Conservation (phyloP, 2,329 filamentous ascomycete genomes). For the Sporothrix curviconia region DNA sequence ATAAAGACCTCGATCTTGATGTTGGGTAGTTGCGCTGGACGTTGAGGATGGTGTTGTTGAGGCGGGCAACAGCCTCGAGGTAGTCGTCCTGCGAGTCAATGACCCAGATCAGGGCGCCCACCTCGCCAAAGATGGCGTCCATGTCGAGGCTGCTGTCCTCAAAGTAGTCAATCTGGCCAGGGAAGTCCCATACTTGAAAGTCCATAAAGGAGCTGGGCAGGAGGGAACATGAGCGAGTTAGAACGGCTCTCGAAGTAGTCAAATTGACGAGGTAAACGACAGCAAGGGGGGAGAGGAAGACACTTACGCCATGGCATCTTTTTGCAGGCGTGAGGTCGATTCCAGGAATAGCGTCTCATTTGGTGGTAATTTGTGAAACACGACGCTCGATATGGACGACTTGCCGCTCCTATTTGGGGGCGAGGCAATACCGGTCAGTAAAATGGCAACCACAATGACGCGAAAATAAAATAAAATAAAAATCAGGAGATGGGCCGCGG, state of each 20-base stretch:
- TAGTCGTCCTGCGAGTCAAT: slow-evolving; percentile 99
- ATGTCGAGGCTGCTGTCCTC: slow-evolving; percentile 85
- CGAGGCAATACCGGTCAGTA: neutral
- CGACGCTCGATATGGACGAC: slow-evolving; percentile 95
- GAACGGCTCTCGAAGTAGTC: too few species aligned
- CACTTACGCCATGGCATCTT: slow-evolving; percentile 86
- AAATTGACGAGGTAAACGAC: too few species aligned
- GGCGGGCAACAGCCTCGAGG: slow-evolving; percentile 76
- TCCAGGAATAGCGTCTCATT: slow-evolving; percentile 94
- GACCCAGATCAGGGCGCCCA: slow-evolving; percentile 94
- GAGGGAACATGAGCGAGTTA: too few species aligned
- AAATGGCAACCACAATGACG: too few species aligned
- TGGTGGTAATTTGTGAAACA: slow-evolving; percentile 97
- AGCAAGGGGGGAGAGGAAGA: neutral
- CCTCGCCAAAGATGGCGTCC: slow-evolving; percentile 87
- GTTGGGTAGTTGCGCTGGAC: slow-evolving; percentile 80
- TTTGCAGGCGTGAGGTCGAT: slow-evolving; percentile 88
- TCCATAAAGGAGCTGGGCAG: slow-evolving; percentile 86
- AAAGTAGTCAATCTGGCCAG: slow-evolving; percentile 84
- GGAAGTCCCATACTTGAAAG: slow-evolving; percentile 97
- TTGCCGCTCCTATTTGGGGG: slow-evolving; percentile 71
- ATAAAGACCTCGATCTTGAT: slow-evolving; percentile 99
- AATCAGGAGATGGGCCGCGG: slow-evolving; percentile 10
- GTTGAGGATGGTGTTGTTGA: slow-evolving; percentile 84
- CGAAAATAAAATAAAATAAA: neutral